These are phyloP conservation scores for Pleurostoma richardsiae DNA, from an alignment of 2,329 filamentous ascomycete genomes.

Conservation along the genomic window DNA sequence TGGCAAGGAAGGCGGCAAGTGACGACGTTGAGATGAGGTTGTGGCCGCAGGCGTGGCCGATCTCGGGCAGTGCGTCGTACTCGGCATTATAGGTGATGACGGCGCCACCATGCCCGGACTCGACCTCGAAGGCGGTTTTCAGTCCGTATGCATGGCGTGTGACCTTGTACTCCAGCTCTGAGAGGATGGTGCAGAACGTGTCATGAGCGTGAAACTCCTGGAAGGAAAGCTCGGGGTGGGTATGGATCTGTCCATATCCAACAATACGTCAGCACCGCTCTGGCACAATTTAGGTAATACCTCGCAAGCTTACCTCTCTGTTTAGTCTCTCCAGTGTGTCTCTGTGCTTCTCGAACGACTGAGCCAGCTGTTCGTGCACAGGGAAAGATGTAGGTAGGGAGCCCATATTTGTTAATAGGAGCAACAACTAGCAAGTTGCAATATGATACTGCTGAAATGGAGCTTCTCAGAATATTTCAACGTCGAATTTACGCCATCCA, in stretches of 20 bases:
- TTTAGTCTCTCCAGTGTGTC: background rate
- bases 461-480: no score
- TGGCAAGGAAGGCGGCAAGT: constrained; percentile 22
- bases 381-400: background rate
- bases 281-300: no score
- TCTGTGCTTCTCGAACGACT: background rate
- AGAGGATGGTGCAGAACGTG: constrained; percentile 13
- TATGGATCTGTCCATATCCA: constrained; percentile 9
- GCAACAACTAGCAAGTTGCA: no score
- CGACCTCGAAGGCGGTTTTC: constrained; percentile 24
- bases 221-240: constrained; percentile 20
- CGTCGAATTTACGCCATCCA: no score
- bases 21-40: constrained; percentile 24
- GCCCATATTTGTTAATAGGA: background rate
- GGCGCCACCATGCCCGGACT: constrained; percentile 19
- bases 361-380: background rate
- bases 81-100: constrained; percentile 28
- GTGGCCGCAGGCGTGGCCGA: constrained; percentile 25
- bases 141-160: constrained; percentile 24
- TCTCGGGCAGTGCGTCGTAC: constrained; percentile 21
- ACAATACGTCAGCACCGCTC: no score
- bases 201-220: constrained; percentile 22
- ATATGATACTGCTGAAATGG: no score
- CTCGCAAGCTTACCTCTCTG: background rate
- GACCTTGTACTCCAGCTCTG: constrained; percentile 15